A percentile compares a stretch with the other conserved stretches of the same genome.
Evolutionary conservation across 2,329 filamentous ascomycete genomes (phyloP).

Genomic region (Scortechinia acanthostroma): DNA sequence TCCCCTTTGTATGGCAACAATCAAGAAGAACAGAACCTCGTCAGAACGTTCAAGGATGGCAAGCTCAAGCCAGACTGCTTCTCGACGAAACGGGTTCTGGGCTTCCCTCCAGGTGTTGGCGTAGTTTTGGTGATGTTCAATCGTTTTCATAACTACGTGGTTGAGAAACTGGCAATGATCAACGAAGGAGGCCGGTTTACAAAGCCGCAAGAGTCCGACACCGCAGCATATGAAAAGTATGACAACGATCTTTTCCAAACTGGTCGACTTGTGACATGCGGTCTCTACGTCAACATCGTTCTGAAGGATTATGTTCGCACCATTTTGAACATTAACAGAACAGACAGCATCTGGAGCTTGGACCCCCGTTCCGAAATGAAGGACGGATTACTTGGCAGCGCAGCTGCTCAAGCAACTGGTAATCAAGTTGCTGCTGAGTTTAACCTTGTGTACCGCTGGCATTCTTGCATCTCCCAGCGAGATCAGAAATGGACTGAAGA

Average conservation of each 20-base stretch:
- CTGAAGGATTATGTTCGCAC: conserved; percentile 43
- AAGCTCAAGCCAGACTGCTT: conserved; percentile 69
- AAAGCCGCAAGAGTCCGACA: conserved; percentile 18
- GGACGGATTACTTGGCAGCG: conserved; percentile 11
- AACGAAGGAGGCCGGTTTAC: conserved; percentile 78
- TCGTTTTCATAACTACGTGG: conserved; percentile 81
- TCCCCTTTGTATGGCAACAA: conserved; percentile 65
- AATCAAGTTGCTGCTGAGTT: conserved; percentile 44
- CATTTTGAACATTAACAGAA: conserved; percentile 30
- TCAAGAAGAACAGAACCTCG: conserved; percentile 34
- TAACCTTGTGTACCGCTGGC: conserved; percentile 43
- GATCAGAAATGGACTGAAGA: conserved; percentile 35
- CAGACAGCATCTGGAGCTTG: conserved; percentile 15
- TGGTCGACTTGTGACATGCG: conserved; percentile 66
- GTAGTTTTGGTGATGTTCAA: conserved; percentile 74
- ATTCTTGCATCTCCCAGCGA: conserved; percentile 28
- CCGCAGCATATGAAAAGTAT: conserved; percentile 55
- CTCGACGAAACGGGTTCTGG: conserved; percentile 62
- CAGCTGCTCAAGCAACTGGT: conserved; percentile 28
- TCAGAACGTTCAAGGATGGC: conserved; percentile 62
- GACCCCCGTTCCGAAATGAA: conserved; percentile 16
- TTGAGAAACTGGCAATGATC: conserved; percentile 72
- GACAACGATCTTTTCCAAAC: conserved; percentile 78
- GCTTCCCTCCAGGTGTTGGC: conserved; percentile 66
- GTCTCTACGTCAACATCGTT: conserved; percentile 52